Evolutionary conservation across 768 basidiomycete genomes (phyloP), one percentile per base, ranked within the genome.

Genomic region (Suillus weaverae): DNA sequence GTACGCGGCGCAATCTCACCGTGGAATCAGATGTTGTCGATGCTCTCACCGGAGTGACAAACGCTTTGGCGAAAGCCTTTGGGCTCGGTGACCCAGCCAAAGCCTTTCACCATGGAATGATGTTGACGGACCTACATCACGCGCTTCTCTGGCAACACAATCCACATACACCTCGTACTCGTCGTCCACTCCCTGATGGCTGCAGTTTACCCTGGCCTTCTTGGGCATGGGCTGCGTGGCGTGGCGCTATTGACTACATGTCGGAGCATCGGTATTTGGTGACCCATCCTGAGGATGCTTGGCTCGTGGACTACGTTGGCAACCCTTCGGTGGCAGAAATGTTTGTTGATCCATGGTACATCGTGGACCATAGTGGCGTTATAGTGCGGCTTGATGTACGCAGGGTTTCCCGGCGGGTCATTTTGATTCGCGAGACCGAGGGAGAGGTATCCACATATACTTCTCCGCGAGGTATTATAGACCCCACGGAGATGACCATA

Each of bases 181-280:
- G 70, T 10, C 72, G 72, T 16, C 50, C 50, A 30, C 30, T 14
- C 2, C 39, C 61, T 13, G 32, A 55, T 30, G 22, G 36, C 0
- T 48, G 30, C 18, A n/a, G 36, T 54, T 20, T 64, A 5, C 41
- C 20, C 26, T 73, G 65, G 62, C 72, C 72, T 10, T 71, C 72
- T 8, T 72, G 72, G 72, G 64, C 72, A 13, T 72, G 72, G 72
- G 64, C 72, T 5, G 68, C 70, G 5, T 72, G 72, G 72, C 66
- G 56, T 33, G 72, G 72, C 30, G 72, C 68, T 6, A 53, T 65
- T 18, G 13, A 26, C 32, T 63, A 65, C 53, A 61, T 22, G 53
- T 3, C 33, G 53, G 53, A 54, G 33, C 53, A 54, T 54, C 53
- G 53, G 11, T 54, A 54, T 54, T 54, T 54, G 53, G 48, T 20